Evolutionary conservation across 176 grass and related monocot species (phyloP), one percentile per base, ranked within the genome.

Genomic region (Secale cereale): DNA sequence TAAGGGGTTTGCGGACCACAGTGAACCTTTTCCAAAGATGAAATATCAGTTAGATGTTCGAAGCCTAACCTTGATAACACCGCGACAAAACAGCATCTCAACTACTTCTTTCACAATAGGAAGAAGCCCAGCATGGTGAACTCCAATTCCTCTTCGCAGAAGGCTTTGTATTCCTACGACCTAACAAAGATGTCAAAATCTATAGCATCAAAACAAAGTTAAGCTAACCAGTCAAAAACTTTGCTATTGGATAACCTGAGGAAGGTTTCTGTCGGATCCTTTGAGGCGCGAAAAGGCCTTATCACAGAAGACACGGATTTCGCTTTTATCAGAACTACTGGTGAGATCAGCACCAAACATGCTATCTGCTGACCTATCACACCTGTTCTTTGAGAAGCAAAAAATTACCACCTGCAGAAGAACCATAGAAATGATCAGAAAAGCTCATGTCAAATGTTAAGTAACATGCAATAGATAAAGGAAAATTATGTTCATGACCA

Each of bases 21-120:
- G 4, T 69, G 2, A 73, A 43, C n/a, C 40, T 14, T 72, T 73
- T 41, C 9, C 23, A 74, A 48, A 30, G 27, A 74, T 30, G 39
- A 74, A 74, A 88, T 48, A 64, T 41, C 56, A 64, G 48, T 12
- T 14, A 85, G 76, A 79, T 70, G 70, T 81, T 81, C 69, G 83
- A 73, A 76, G 56, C 59, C 52, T 89, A 93, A 98, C 95, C 96
- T 98, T 98, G 61, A 98, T 95, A 43, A 95, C 91, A 23, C 96
- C 96, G 74, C 87, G 91, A 85, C 96, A 98, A 85, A 98, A 98
- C 25, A 98, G 91, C 96, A 98, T 98, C 78, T 98, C 96, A 72
- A 98, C 96, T 61, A 98, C 96, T 98, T 98, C 93, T 85, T 98
- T 98, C 37, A 95, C 93, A 70, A 98, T 98, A 81, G 96, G 96